These are phyloP conservation scores for Colletotrichum sp. DNA, from an alignment of 2,329 filamentous ascomycete species.

Conservation along the genomic window DNA sequence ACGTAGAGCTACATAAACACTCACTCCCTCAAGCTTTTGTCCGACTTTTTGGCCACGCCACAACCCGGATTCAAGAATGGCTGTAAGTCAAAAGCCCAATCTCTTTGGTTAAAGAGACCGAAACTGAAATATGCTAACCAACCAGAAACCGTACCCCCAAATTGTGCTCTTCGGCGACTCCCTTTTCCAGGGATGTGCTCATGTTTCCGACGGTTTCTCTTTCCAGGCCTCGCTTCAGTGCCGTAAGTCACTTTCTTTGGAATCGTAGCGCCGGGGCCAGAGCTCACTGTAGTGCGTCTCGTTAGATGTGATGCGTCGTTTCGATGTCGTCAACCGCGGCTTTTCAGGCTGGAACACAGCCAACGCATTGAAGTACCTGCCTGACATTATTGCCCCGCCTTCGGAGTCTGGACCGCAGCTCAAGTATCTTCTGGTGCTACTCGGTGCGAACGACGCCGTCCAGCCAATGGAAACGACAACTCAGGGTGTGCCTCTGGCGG, in stretches of 20 bases:
- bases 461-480: conserved; percentile 64
- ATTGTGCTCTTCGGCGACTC: conserved; percentile 90
- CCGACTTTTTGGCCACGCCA: neutral
- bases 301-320: conserved; percentile 73
- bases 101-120: neutral
- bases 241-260: conserved; percentile 59
- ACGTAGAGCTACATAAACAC: neutral
- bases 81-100: neutral
- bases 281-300: conserved; percentile 9
- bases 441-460: conserved; percentile 91
- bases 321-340: conserved; percentile 90
- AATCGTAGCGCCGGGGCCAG: conserved; percentile 39
- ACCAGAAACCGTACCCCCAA: conserved; percentile 61
- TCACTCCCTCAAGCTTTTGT: neutral
- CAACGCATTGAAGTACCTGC: conserved; percentile 73
- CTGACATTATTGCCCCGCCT: conserved; percentile 73
- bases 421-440: conserved; percentile 74
- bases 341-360: conserved; percentile 85
- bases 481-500: conserved; percentile 80
- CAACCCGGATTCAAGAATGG: neutral
- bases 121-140: neutral
- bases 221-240: conserved; percentile 75
- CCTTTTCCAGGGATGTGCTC: conserved; percentile 74
- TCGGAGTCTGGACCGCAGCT: conserved; percentile 62
- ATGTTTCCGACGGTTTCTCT: conserved; percentile 70